phyloP scores from a whole-genome alignment of 768 basidiomycete species.

The Strobilomyces dryophilus region DNA sequence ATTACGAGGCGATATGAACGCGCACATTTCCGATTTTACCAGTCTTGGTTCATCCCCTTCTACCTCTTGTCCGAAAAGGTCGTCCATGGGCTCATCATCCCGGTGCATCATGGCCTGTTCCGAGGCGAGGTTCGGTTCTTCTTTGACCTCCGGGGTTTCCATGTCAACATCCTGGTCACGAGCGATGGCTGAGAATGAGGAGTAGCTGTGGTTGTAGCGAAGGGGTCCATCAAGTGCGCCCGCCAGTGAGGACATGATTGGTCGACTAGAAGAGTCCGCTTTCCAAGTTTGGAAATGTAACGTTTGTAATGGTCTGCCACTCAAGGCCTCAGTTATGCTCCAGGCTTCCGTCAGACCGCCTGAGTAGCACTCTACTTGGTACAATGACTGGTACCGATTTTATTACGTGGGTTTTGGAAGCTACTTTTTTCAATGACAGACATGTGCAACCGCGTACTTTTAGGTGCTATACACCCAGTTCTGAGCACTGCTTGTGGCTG shows the following conservation, averaged over 20 bases:
- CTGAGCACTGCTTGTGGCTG: constrained; percentile 11
- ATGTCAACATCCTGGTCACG: constrained; percentile 41
- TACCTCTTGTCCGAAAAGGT: constrained; percentile 76
- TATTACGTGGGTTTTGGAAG: not conserved
- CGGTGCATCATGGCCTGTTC: constrained; percentile 16
- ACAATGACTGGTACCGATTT: not conserved
- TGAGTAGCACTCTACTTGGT: too few species aligned
- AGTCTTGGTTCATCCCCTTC: constrained; percentile 36
- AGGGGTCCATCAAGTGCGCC: constrained; percentile 46
- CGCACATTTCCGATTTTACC: constrained; percentile 48
- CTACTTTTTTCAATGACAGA: not conserved
- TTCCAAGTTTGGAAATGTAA: constrained; percentile 14
- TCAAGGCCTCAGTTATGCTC: too few species aligned
- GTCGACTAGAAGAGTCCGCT: not conserved
- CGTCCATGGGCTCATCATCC: constrained; percentile 56
- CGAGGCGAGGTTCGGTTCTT: constrained; percentile 9
- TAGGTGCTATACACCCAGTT: constrained; percentile 2
- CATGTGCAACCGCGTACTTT: not conserved
- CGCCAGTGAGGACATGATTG: constrained; percentile 55
- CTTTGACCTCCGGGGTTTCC: constrained; percentile 25
- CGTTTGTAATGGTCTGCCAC: too few species aligned
- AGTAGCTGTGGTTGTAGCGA: constrained; percentile 20
- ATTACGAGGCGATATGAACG: constrained; percentile 1
- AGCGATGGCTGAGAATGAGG: constrained; percentile 2
- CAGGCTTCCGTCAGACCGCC: too few species aligned